phyloP scores from a whole-genome alignment of 225 moss, liverwort and hornwort species.

The Anthoceros angustus region DNA sequence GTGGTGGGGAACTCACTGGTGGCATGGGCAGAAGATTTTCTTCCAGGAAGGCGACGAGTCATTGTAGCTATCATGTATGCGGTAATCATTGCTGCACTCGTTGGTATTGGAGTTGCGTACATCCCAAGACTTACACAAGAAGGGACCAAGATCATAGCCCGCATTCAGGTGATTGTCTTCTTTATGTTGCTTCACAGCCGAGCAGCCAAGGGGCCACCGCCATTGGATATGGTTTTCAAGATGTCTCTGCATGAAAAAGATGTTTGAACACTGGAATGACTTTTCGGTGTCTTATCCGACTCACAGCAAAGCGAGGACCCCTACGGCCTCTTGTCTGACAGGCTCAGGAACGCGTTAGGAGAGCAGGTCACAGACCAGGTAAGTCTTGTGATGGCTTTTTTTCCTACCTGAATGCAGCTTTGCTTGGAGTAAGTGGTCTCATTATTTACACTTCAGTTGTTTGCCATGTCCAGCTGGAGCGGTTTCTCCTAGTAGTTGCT shows the following conservation, averaged over 20 bases:
- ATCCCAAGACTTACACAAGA: conserved; percentile 45
- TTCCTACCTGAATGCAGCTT: background rate
- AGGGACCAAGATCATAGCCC: conserved; percentile 37
- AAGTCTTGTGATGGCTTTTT: background rate
- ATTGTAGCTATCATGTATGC: conserved; percentile 43
- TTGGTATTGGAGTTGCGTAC: conserved; percentile 39
- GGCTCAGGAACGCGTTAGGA: conserved; percentile 32
- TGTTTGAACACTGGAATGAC: background rate
- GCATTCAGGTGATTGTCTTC: conserved; percentile 27
- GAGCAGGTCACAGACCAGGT: conserved; percentile 50
- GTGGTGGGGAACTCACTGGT: conserved; percentile 42
- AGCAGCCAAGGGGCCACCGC: no score
- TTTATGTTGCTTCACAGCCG: no score
- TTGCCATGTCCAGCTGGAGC: conserved; percentile 35
- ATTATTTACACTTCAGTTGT: background rate
- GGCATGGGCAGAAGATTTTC: conserved; percentile 35
- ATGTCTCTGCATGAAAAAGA: no score
- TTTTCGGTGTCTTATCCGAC: background rate
- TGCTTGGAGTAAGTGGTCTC: background rate
- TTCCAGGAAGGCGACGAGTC: conserved; percentile 33
- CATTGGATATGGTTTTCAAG: no score
- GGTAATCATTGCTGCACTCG: conserved; percentile 40
- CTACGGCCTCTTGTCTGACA: conserved; percentile 40
- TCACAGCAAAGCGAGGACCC: conserved; percentile 34
- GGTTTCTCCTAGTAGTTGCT: conserved; percentile 40